These are phyloP conservation scores for Purpureocillium lavendulum DNA, from an alignment of 2,329 filamentous ascomycete genomes.

Conservation along the genomic window DNA sequence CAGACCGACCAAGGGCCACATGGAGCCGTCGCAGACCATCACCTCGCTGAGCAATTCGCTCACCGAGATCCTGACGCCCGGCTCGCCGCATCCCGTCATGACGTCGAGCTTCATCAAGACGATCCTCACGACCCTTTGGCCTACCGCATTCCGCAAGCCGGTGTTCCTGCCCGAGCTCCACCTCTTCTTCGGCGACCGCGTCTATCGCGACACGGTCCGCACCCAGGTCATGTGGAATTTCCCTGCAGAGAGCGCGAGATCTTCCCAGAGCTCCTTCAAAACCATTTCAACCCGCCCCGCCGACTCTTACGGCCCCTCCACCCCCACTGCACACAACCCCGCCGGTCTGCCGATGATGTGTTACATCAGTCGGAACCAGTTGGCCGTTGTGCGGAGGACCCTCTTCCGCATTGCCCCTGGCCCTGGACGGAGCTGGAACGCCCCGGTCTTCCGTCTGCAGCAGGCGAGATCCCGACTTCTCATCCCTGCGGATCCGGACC, in stretches of 20 bases:
- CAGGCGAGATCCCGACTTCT: conserved; percentile 36
- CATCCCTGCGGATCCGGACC: conserved; percentile 36
- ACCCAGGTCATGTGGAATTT: conserved; percentile 42
- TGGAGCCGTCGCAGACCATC: conserved; percentile 32
- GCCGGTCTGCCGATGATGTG: conserved; percentile 26
- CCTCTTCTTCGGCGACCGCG: conserved; percentile 38
- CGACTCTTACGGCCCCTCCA: conserved; percentile 17
- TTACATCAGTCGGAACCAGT: conserved; percentile 39
- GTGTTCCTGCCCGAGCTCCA: conserved; percentile 31
- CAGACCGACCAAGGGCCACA: conserved; percentile 23
- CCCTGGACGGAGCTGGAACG: conserved; percentile 32
- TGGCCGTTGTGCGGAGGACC: conserved; percentile 35
- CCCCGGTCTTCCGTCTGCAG: conserved; percentile 39
- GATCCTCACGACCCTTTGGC: conserved; percentile 37
- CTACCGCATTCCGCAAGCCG: conserved; percentile 20
- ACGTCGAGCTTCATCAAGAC: conserved; percentile 33
- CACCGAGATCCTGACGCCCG: conserved; percentile 29
- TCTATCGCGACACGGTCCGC: conserved; percentile 36
- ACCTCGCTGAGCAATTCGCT: conserved; percentile 33
- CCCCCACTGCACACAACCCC: conserved; percentile 11
- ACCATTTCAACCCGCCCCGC: conserved; percentile 27
- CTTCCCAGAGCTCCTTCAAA: conserved; percentile 22
- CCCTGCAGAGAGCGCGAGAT: conserved; percentile 14
- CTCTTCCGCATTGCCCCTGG: conserved; percentile 36
- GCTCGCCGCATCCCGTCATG: conserved; percentile 21